Evolutionary conservation across 139 green algal genomes (phyloP).

Genomic region (Trebouxia sp.): DNA sequence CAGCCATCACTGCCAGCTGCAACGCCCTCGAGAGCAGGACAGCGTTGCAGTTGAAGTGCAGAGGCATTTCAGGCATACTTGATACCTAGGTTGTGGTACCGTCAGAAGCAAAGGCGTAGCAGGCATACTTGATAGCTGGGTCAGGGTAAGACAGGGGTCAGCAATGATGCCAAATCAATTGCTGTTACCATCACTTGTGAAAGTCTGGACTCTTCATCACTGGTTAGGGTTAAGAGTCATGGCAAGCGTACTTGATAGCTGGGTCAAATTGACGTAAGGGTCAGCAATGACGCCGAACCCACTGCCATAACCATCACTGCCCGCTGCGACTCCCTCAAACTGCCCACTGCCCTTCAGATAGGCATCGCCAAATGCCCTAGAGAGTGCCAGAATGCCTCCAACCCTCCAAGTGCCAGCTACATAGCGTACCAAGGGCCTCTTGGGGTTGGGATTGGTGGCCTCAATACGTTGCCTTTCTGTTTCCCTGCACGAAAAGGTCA

Average conservation of each 20-base stretch:
- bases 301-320: conserved; percentile 70
- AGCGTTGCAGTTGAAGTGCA: too few species aligned
- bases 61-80: too few species aligned
- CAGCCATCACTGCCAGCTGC: conserved; percentile 69
- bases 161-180: too few species aligned
- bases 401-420: conserved; percentile 90
- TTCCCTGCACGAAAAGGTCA: too few species aligned
- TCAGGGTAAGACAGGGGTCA: too few species aligned
- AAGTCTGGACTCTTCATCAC: not conserved
- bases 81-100: too few species aligned
- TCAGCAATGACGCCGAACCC: conserved; percentile 86
- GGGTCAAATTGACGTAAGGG: conserved; percentile 64
- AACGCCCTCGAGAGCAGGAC: conserved; percentile 95
- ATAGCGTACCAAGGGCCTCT: conserved; percentile 82
- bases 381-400: conserved; percentile 93
- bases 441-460: conserved; percentile 91
- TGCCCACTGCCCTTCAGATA: conserved; percentile 90
- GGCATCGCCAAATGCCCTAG: conserved; percentile 92
- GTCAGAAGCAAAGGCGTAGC: too few species aligned
- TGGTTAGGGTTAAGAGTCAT: not conserved
- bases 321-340: conserved; percentile 85
- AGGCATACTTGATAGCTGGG: too few species aligned
- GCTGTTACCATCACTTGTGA: too few species aligned
- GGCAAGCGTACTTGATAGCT: conserved; percentile 51
- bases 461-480: conserved; percentile 90